A percentile compares a stretch with the other conserved stretches of the same genome.
Conservation (phyloP, 768 basidiomycete genomes). For the Aureoboletus auriporus region DNA sequence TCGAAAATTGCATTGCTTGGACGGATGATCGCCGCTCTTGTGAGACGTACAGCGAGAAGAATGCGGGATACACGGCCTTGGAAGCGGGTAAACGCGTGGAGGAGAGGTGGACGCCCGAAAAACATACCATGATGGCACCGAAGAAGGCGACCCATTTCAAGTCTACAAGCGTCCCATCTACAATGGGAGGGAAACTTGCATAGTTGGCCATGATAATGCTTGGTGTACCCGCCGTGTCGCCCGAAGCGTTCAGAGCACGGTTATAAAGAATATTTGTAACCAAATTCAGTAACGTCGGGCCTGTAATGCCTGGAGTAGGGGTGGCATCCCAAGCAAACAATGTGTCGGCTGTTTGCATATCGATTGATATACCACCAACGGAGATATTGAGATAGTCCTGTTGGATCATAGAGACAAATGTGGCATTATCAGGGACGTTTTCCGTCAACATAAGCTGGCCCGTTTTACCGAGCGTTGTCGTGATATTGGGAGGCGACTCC, state of each 20-base stretch:
- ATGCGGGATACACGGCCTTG: constrained; percentile 76
- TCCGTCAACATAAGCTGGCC: constrained; percentile 32
- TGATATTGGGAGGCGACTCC: constrained; percentile 52
- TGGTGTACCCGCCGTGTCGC: constrained; percentile 32
- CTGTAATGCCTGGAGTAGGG: constrained; percentile 53
- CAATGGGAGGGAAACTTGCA: constrained; percentile 53
- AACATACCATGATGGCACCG: constrained; percentile 62
- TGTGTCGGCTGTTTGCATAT: constrained; percentile 44
- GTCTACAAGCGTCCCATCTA: constrained; percentile 52
- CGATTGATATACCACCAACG: constrained; percentile 66
- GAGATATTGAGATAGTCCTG: constrained; percentile 52
- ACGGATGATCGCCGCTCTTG: constrained; percentile 64
- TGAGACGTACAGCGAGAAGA: constrained; percentile 75
- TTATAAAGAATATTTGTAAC: constrained; percentile 66
- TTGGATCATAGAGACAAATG: constrained; percentile 53
- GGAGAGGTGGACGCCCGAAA: not conserved
- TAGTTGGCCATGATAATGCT: constrained; percentile 58
- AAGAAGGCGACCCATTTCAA: constrained; percentile 77
- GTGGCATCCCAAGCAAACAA: constrained; percentile 71
- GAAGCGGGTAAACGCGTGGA: not conserved
- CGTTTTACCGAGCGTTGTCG: constrained; percentile 42
- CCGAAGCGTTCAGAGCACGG: constrained; percentile 52
- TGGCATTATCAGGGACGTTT: constrained; percentile 50
- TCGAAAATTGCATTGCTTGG: constrained; percentile 80
- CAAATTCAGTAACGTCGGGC: constrained; percentile 62